phyloP scores from a whole-genome alignment of 2,329 filamentous ascomycete genomes.

The Pseudonectria foliicola region DNA sequence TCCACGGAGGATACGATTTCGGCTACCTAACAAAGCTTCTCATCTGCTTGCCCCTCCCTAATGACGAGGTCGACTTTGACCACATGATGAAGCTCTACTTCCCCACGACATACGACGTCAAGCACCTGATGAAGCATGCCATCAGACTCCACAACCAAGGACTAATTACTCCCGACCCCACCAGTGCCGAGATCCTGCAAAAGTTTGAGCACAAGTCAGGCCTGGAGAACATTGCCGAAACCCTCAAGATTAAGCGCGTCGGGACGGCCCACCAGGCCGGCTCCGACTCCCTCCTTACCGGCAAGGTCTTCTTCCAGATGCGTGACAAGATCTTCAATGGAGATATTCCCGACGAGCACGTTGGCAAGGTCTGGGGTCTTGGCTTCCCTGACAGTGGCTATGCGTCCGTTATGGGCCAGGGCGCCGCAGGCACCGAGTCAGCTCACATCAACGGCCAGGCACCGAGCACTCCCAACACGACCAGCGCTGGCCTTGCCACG shows the following conservation, averaged over 20 bases:
- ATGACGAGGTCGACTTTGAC: slow-evolving; percentile 85
- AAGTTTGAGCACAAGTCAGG: slow-evolving; percentile 87
- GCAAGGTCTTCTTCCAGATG: slow-evolving; percentile 92
- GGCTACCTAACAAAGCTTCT: slow-evolving; percentile 94
- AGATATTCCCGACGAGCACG: slow-evolving; percentile 70
- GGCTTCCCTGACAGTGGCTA: slow-evolving; percentile 60
- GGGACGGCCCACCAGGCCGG: slow-evolving; percentile 88
- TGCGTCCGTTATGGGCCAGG: slow-evolving; percentile 28
- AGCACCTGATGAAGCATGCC: slow-evolving; percentile 91
- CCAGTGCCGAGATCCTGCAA: slow-evolving; percentile 66
- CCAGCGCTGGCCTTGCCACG: slow-evolving; percentile 38
- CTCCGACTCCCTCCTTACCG: slow-evolving; percentile 87
- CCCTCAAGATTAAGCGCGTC: slow-evolving; percentile 81
- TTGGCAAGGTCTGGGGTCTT: slow-evolving; percentile 89
- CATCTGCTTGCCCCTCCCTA: slow-evolving; percentile 72
- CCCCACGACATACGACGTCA: slow-evolving; percentile 89
- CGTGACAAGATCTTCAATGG: slow-evolving; percentile 81
- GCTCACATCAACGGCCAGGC: slow-evolving; percentile 34
- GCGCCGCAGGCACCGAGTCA: slow-evolving; percentile 24
- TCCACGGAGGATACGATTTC: slow-evolving; percentile 97
- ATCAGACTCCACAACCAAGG: slow-evolving; percentile 60
- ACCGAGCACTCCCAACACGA: slow-evolving; percentile 65
- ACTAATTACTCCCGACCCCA: slow-evolving; percentile 57
- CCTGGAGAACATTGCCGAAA: slow-evolving; percentile 87
- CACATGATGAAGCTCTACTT: slow-evolving; percentile 88